phyloP scores from a whole-genome alignment of 225 moss, liverwort and hornwort species.

The Thuidium tamariscinum region DNA sequence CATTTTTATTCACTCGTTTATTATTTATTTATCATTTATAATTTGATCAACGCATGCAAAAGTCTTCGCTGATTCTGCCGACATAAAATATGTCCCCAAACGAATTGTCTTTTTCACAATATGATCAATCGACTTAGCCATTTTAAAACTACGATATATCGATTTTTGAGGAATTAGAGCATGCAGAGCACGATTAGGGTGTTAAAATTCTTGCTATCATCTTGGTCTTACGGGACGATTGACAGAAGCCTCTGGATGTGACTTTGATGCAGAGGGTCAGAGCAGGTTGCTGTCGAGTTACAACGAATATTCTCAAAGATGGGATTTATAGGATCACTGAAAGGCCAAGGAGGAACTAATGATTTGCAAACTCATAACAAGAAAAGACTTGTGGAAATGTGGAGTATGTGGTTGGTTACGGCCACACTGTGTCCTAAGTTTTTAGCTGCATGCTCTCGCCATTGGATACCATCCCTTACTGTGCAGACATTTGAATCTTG shows the following conservation, averaged over 20 bases:
- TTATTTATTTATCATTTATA: background rate
- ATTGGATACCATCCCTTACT: constrained; percentile 64
- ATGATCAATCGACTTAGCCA: background rate
- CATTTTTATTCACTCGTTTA: background rate
- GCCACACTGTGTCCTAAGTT: constrained; percentile 67
- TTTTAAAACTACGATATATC: background rate
- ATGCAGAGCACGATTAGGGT: background rate
- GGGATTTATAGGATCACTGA: constrained; percentile 1
- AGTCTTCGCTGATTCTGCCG: background rate
- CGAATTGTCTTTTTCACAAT: background rate
- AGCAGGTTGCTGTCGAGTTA: constrained; percentile 52
- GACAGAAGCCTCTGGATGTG: background rate
- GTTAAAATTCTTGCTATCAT: background rate
- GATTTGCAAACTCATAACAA: constrained; percentile 14
- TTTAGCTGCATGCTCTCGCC: constrained; percentile 51
- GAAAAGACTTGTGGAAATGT: constrained; percentile 8
- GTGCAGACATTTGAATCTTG: constrained; percentile 35
- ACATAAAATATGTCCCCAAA: background rate
- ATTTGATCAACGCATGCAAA: background rate
- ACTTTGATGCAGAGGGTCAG: constrained; percentile 58
- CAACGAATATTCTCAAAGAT: constrained; percentile 32
- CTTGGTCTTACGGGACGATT: background rate
- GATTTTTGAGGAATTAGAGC: background rate
- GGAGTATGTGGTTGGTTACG: constrained; percentile 62
- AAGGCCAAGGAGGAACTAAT: background rate